Evolutionary conservation across 257 asterid genomes (phyloP).

Genomic region (Ballota nigra): DNA sequence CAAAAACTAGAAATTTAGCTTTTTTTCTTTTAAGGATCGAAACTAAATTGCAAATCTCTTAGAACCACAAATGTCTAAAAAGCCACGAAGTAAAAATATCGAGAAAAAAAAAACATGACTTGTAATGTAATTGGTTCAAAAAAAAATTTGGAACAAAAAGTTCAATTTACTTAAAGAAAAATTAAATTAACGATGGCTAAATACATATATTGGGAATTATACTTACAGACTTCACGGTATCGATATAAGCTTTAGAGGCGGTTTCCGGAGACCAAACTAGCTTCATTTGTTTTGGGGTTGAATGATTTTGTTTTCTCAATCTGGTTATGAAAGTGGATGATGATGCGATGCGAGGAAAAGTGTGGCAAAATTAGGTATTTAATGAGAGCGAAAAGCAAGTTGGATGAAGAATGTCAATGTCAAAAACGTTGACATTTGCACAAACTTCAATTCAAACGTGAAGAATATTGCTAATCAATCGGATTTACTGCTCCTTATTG

Average conservation of each 20-base stretch:
- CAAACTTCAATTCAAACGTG: slow-evolving; percentile 36
- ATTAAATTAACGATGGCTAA: too few relatives aligned
- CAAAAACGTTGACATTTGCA: slow-evolving; percentile 49
- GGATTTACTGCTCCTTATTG: slow-evolving; percentile 9
- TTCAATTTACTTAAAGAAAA: too few relatives aligned
- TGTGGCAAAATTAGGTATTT: slow-evolving; percentile 23
- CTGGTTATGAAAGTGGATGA: slow-evolving; percentile 15
- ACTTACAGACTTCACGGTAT: slow-evolving; percentile 83
- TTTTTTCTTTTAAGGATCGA: too few relatives aligned
- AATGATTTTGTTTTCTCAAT: background rate
- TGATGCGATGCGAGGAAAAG: too few relatives aligned
- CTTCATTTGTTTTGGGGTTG: slow-evolving; percentile 47
- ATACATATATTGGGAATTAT: too few relatives aligned
- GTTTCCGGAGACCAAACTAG: slow-evolving; percentile 91
- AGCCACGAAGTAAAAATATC: too few relatives aligned
- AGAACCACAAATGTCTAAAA: too few relatives aligned
- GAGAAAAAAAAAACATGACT: too few relatives aligned
- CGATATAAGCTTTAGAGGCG: slow-evolving; percentile 77
- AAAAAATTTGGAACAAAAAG: too few relatives aligned
- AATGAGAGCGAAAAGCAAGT: slow-evolving; percentile 16
- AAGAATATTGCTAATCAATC: slow-evolving; percentile 27
- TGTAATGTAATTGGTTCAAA: too few relatives aligned
- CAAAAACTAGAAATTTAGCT: too few relatives aligned
- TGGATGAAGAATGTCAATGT: slow-evolving; percentile 26
- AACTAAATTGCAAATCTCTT: too few relatives aligned